Conservation (phyloP, 805 yeast species). For the Candida boidinii region DNA sequence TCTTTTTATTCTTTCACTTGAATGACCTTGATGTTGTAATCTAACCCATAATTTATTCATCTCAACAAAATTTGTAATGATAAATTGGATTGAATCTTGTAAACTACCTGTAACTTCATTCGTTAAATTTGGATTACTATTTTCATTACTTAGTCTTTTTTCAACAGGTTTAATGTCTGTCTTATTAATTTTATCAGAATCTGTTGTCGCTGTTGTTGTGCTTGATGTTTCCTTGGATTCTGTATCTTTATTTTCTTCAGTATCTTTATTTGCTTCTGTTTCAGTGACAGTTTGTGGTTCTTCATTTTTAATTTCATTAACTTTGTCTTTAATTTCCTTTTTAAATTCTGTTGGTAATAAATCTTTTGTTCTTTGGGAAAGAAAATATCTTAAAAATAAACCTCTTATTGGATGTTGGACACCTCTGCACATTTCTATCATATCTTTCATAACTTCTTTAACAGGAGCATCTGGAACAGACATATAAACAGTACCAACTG, state of each 20-base stretch:
- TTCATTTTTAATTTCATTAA: too few relatives aligned
- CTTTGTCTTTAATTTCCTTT: constrained; percentile 12
- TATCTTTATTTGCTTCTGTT: too few relatives aligned
- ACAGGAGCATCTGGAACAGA: constrained; percentile 68
- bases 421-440: constrained; percentile 97
- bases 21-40: constrained; percentile 90
- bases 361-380: constrained; percentile 76
- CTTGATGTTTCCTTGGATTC: constrained; percentile 18
- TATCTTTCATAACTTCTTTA: constrained; percentile 83
- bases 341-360: constrained; percentile 35
- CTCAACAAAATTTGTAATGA: constrained; percentile 83
- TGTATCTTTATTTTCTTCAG: constrained; percentile 11
- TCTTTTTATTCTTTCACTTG: constrained; percentile 69
- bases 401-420: constrained; percentile 95
- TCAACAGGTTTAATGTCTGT: too few relatives aligned
- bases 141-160: too few relatives aligned
- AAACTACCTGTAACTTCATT: constrained; percentile 27
- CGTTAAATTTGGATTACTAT: too few relatives aligned
- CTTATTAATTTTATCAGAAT: too few relatives aligned
- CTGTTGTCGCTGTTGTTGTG: too few relatives aligned
- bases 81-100: constrained; percentile 66
- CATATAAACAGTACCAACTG: constrained; percentile 88
- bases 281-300: too few relatives aligned
- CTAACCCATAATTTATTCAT: constrained; percentile 99
- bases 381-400: constrained; percentile 77